Evolutionary conservation across 768 basidiomycete species (phyloP).

Genomic region (Steccherinum ochraceum): DNA sequence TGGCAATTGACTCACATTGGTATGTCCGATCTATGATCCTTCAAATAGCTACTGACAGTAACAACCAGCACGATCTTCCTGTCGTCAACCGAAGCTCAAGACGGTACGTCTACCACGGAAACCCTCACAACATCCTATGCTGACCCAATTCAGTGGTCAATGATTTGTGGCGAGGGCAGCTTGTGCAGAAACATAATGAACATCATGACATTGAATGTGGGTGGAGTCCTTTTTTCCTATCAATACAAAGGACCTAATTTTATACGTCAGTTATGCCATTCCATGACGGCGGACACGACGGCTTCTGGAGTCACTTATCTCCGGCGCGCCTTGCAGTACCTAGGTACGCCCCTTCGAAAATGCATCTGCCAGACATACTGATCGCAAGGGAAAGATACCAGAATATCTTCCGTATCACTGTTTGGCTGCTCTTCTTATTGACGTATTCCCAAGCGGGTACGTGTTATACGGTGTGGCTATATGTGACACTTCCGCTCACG

Average conservation of each 20-base stretch:
- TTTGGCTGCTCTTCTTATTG: conserved; percentile 75
- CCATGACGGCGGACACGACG: conserved; percentile 40
- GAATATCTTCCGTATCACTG: conserved; percentile 68
- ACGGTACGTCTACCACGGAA: conserved; percentile 38
- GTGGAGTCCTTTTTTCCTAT: conserved; percentile 11
- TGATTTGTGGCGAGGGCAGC: conserved; percentile 75
- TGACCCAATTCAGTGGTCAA: conserved; percentile 52
- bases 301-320: conserved; percentile 69
- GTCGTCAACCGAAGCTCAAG: conserved; percentile 80
- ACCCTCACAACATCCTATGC: not conserved
- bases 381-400: conserved; percentile 53
- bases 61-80: conserved; percentile 80
- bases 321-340: conserved; percentile 78
- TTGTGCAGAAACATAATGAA: conserved; percentile 73
- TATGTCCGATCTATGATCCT: too few species aligned
- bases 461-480: conserved; percentile 12
- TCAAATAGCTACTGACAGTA: too few species aligned
- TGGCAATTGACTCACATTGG: conserved; percentile 93
- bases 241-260: not conserved
- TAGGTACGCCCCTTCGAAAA: conserved; percentile 31
- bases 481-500: conserved; percentile 1
- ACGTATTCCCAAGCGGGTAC: conserved; percentile 81
- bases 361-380: not conserved
- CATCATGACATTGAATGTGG: conserved; percentile 75
- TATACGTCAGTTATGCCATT: conserved; percentile 57